Base-by-base conservation (phyloP, 495 filamentous ascomycete species). In the Hypoxylon cercidicola region DNA sequence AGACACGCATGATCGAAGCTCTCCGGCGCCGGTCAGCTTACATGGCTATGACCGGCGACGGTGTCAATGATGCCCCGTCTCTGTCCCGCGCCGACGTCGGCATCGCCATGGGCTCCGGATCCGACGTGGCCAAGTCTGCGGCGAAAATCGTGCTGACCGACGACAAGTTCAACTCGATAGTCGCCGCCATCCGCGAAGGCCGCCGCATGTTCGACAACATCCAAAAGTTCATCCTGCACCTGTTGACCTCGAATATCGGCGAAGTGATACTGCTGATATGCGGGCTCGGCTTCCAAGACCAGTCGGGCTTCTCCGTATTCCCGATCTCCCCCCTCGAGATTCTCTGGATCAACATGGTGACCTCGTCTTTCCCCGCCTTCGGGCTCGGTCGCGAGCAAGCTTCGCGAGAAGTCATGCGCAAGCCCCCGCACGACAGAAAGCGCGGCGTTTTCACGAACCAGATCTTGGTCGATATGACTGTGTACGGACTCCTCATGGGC, bases 51-150 rank as follows among this genome's bases (percentile, higher is more conserved):
- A 88, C 84, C 5, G 85, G 91, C 12, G 92, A 96, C 69, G 91
- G 92, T 4, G 92, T 96, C 47, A 96, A 96, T 66, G 91, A 96
- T 62, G 90, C 90, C 0, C 92, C 92, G 0, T 90, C 89, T 10
- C 79, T 96, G 23, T 89, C 88, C 59, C 79, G 85, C 19, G 89
- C 92, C 3, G 91, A 95, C 65, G 90, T 93, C 7, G 91, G 91
- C 23, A 95, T 95, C 58, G 91, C 91, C 18, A 93, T 94, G 90
- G 91, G 91, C 12, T 85, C 88, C 43, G 93, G 93, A 4, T 93
- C 89, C 20, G 93, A 96, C 62, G 93, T 96, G n/a, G 93, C 93
- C 21, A 96, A 93, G 72, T 90, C 90, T 32, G 92, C 92, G 1
- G 88, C 92, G 3, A 92, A 93, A 72, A 93, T 96, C 70, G 91